Base-by-base conservation (phyloP, 495 filamentous ascomycete species). In the Xylaria curta region DNA sequence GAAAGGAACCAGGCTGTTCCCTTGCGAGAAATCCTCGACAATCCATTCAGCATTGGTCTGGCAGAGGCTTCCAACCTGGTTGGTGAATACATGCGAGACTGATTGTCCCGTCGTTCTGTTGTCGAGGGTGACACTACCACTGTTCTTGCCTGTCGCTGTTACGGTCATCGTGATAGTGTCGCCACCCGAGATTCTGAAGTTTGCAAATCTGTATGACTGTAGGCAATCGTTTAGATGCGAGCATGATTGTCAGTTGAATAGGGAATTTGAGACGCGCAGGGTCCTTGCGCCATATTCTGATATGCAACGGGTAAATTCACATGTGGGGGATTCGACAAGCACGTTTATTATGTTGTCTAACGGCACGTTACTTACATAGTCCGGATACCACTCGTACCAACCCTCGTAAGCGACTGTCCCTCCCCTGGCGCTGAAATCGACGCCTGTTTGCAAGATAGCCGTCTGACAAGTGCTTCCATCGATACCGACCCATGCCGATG, bases 351-450 rank as follows among this genome's bases (percentile, higher is more conserved):
- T 4, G 13, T 19, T n/a, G 47, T 19, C 6, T 26, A n/a, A n/a
- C 13, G n/a, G 38, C 21, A 15, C 8, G 17, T 21, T 28, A 69
- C 66, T 69, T 69, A 70, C 58, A 28, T 72, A 76, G 62, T 86
- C 81, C 0, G 89, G 89, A 74, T 84, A 90, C 89, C 89, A 91
- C 75, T 91, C 89, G 72, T 88, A 91, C 89, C 90, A 92, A 24
- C 88, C 84, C 56, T 87, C 84, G 70, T 83, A 90, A 24, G 73
- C 71, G 0, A 80, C 79, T 3, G 79, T 59, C 0, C 72, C 74
- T 21, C 77, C 79, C 46, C 71, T 64, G 31, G 86, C 78, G 59
- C 85, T 87, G 73, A 88, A 87, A 72, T 91, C 89, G 17, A 90
- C 79, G 12, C 90, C 90, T 0, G 89, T 87, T 75, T 91, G 87